Evolutionary conservation across 2,329 filamentous ascomycete genomes (phyloP), one percentile per base, ranked within the genome.

Genomic region (Penicillium sp.): DNA sequence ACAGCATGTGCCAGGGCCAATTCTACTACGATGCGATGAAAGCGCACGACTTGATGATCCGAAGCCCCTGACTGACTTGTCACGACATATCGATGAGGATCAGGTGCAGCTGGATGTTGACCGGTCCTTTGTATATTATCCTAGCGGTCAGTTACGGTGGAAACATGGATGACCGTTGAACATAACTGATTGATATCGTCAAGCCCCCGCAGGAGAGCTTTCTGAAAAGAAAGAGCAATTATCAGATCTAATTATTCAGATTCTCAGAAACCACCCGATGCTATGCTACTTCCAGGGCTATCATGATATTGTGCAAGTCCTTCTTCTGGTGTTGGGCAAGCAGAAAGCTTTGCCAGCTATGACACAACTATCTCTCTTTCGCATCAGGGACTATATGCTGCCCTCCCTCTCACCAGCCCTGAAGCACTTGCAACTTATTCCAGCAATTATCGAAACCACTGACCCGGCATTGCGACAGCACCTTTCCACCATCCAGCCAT

Each of bases 221-320:
- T 77, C 82, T 41, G 69, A 70, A 38, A 86, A 87, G 65, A 96
- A 93, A 66, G 67, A 77, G 47, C 84, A 93, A 63, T 80, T 98
- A 1, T 92, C 84, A 6, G 75, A 82, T 55, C 78, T 98, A 44
- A 97, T 98, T 62, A 81, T 82, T 44, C 80, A 87, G 56, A 83
- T 95, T 12, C 80, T 98, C 40, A 86, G 95, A 46, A 81, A 81
- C 29, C 80, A 95, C 62, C 89, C 91, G 13, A 84, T 86, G 67
- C 81, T 98, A 31, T 89, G 84, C 75, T 98, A 98, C 73, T 98
- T 98, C 70, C 93, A 98, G 74, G 93, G 93, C 67, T 98, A 95
- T 69, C 93, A 98, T 71, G 93, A 98, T 73, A 97, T 98, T 64
- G 93, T 89, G 61, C 95, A 98, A 72, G 93, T 98, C 23, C 80